Evolutionary conservation across 768 basidiomycete species (phyloP).

Genomic region (Multifurca ochricompacta): DNA sequence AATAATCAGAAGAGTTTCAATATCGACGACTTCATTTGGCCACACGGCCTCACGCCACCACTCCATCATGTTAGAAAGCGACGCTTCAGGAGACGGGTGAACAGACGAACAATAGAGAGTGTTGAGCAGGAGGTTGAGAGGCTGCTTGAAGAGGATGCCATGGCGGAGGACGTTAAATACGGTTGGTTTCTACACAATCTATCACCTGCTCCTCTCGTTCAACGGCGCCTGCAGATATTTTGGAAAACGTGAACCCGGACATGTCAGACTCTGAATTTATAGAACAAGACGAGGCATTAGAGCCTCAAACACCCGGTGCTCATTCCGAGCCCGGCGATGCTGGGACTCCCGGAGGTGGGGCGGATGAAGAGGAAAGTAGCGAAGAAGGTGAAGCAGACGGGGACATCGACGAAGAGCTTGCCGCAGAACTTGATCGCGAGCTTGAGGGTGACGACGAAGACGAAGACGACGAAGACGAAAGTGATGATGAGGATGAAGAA

Average conservation of each 20-base stretch:
- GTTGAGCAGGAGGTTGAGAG: constrained; percentile 92
- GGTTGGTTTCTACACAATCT: constrained; percentile 33
- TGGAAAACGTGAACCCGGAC: constrained; percentile 88
- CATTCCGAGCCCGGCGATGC: constrained; percentile 56
- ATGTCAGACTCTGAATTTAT: constrained; percentile 84
- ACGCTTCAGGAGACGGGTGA: constrained; percentile 85
- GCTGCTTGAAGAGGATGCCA: constrained; percentile 69
- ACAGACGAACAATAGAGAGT: constrained; percentile 83
- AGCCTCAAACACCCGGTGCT: constrained; percentile 67
- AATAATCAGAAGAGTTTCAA: constrained; percentile 64
- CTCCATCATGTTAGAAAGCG: constrained; percentile 85
- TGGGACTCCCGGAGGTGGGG: constrained; percentile 48
- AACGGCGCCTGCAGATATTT: constrained; percentile 46
- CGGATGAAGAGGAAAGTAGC: constrained; percentile 49
- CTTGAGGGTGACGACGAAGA: constrained; percentile 58
- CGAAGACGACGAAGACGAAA: constrained; percentile 54
- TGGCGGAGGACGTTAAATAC: constrained; percentile 69
- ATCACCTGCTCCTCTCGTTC: background rate
- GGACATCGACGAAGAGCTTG: constrained; percentile 83
- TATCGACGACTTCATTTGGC: constrained; percentile 95
- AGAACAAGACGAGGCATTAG: constrained; percentile 51
- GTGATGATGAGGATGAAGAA: constrained; percentile 65
- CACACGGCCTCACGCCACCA: constrained; percentile 92
- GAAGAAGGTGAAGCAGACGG: constrained; percentile 58
- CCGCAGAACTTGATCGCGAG: constrained; percentile 82